Evolutionary conservation across 306 rosid species (phyloP).

Genomic region (Coriaria nepalensis): DNA sequence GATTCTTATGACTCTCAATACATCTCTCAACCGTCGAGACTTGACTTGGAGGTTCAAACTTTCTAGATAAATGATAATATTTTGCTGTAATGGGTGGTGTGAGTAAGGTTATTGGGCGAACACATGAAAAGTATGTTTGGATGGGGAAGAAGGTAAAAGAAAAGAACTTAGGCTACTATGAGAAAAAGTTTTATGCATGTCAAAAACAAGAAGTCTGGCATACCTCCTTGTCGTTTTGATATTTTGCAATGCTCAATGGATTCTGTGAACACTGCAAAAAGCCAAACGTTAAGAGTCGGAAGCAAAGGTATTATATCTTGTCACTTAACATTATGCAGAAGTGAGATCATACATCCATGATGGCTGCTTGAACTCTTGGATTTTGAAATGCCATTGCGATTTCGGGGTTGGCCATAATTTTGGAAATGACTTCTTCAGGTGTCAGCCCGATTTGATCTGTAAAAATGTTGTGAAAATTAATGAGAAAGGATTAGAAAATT

Average conservation of each 20-base stretch:
- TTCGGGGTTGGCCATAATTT: conserved; percentile 93
- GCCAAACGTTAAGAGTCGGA: conserved; percentile 16
- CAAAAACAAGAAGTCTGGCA: conserved; percentile 1
- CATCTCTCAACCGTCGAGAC: no score
- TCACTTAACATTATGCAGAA: conserved; percentile 14
- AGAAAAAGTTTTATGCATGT: conserved; percentile 9
- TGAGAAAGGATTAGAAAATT: no score
- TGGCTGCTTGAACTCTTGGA: conserved; percentile 95
- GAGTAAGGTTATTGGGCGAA: no score
- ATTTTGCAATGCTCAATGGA: conserved; percentile 73
- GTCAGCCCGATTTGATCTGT: conserved; percentile 95
- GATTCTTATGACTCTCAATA: no score
- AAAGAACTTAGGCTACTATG: conserved; percentile 1
- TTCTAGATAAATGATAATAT: no score
- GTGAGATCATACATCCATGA: conserved; percentile 68
- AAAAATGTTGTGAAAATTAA: conserved; percentile 4
- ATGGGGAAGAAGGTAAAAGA: not conserved
- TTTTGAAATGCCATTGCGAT: conserved; percentile 96
- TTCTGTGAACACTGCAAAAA: conserved; percentile 86
- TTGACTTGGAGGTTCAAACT: no score
- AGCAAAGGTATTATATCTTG: not conserved
- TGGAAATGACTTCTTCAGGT: conserved; percentile 89
- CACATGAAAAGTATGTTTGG: no score
- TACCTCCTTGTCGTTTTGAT: conserved; percentile 99
- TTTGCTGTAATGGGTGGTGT: no score